Base-by-base conservation (phyloP, 2,329 filamentous ascomycete genomes). In the Epichloe coenophiala region DNA sequence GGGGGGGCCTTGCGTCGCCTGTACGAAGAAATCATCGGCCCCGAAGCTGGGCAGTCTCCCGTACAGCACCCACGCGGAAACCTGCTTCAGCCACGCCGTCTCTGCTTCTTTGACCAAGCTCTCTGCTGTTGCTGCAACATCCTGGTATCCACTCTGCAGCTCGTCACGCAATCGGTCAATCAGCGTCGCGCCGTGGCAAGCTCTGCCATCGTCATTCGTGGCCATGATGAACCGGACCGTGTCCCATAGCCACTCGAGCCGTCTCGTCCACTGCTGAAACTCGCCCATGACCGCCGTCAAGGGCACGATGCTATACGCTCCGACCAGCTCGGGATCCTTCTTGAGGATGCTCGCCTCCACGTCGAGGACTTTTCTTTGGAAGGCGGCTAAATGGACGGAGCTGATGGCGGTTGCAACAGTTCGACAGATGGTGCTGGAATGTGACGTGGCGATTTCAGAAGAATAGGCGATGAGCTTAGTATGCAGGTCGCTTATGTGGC, bases 271-370 rank as follows among this genome's bases (percentile, higher is more conserved):
- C 42, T 79, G 84, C n/a, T 84, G 81, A 60, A 97, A 96, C 61
- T 93, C 85, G 5, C 77, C 78, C 31, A 95, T 81, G 19, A 97
- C 77, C 2, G 83, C 84, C 47, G 93, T 94, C 58, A 98, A 69
- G 3, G 93, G 91, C 21, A 97, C 91, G 55, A 95, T 94, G 54
- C 91, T 85, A 64, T 96, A 95, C 1, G 87, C 91, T 41, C 91
- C 91, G 1, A 97, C 91, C 52, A 87, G 79, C 6, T 73, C 78
- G 2, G 89, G 77, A 70, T 96, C 88, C 59, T 81, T 80, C 44
- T 75, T 77, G 47, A 97, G 69, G 27, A 98, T 86, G 12, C 76
- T 76, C 51, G 77, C 78, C 67, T 98, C 93, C 4, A 96, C 88
- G 49, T 89, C 80, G 8, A 97, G 71, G 5, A 97, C 83, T 63